Base-by-base conservation (phyloP, 2,329 filamentous ascomycete species). In the Coniochaeta hoffmannii region DNA sequence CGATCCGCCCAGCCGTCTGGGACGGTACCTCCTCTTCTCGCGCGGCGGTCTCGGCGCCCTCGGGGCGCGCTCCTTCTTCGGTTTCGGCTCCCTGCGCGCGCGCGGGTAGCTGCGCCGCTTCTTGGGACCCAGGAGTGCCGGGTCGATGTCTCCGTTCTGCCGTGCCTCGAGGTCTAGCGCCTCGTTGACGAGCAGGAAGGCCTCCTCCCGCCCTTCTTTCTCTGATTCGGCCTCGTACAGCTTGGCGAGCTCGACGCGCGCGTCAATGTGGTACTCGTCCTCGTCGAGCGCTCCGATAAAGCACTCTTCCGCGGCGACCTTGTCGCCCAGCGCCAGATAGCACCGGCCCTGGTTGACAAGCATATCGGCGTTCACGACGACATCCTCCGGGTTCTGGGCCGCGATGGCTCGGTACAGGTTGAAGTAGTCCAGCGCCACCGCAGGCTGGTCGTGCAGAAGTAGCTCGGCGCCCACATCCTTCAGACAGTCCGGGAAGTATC, bases 141-240 rank as follows among this genome's bases (percentile, higher is more conserved):
- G 28, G 28, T 19, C 55, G n/a, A 41, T 53, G 41, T 56, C 58
- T 31, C 53, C 57, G 50, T n/a, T 71, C 53, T 73, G 72, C 11
- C 69, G 72, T 56, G 79, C 78, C 59, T 81, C 80, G 22, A 91
- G 73, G 31, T 82, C 77, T 62, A 93, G 80, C 9, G 89, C 85
- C 66, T 95, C 87, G 32, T 87, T 87, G 51, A 89, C 83, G 53
- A 91, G 81, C 57, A 88, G 85, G 57, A 91, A 82, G 1, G 91
- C 91, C 64, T 90, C 84, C 63, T 91, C 87, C 22, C 81, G 60
- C 4, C 64, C 64, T 46, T 66, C 64, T 49, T 62, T 84, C 71
- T 87, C 83, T 59, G 85, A 85, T 46, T 81, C 80, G 59, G 80
- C 83, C 67, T 95, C 90, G 65, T 95, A 96, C 69, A 97, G 83